Percentiles rank a stretch among this genome's conserved stretches.
These are phyloP conservation scores for Alternaria viburni DNA, from an alignment of 2,329 filamentous ascomycete genomes.

Conservation along the genomic window DNA sequence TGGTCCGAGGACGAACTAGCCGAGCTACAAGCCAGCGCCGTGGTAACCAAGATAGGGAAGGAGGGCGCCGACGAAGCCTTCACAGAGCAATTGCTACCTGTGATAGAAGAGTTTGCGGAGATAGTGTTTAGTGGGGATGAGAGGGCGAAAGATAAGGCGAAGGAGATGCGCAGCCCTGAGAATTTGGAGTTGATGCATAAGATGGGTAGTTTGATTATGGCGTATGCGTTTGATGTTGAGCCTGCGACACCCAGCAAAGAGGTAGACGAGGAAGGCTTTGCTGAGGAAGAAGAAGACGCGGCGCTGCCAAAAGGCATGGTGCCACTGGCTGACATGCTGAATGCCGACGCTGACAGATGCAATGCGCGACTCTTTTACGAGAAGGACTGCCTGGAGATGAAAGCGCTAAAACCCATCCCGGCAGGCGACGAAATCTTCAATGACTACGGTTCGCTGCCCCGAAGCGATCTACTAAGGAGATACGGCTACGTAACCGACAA, in stretches of 20 bases:
- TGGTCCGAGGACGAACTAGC: slow-evolving; percentile 75
- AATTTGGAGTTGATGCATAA: slow-evolving; percentile 69
- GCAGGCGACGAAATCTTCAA: slow-evolving; percentile 82
- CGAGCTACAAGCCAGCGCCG: slow-evolving; percentile 76
- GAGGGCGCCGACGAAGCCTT: slow-evolving; percentile 74
- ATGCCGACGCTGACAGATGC: slow-evolving; percentile 81
- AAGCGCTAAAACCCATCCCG: slow-evolving; percentile 70
- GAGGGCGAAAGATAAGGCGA: slow-evolving; percentile 36
- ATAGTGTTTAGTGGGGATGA: slow-evolving; percentile 50
- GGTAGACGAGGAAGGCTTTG: slow-evolving; percentile 62
- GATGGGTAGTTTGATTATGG: slow-evolving; percentile 90
- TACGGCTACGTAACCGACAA: slow-evolving; percentile 87
- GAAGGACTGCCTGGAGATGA: slow-evolving; percentile 69
- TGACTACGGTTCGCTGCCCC: slow-evolving; percentile 85
- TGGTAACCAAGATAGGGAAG: slow-evolving; percentile 78
- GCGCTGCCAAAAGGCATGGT: slow-evolving; percentile 78
- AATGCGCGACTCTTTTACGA: slow-evolving; percentile 73
- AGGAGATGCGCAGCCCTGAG: slow-evolving; percentile 54
- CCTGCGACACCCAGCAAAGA: slow-evolving; percentile 54
- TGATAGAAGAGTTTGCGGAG: slow-evolving; percentile 52
- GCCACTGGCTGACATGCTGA: slow-evolving; percentile 87
- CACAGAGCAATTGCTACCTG: slow-evolving; percentile 60
- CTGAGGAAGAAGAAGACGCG: slow-evolving; percentile 56
- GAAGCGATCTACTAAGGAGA: slow-evolving; percentile 79
- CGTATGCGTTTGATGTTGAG: slow-evolving; percentile 86